Evolutionary conservation across 163 green algal genomes (phyloP).

Genomic region (Scenedesmus sp.): DNA sequence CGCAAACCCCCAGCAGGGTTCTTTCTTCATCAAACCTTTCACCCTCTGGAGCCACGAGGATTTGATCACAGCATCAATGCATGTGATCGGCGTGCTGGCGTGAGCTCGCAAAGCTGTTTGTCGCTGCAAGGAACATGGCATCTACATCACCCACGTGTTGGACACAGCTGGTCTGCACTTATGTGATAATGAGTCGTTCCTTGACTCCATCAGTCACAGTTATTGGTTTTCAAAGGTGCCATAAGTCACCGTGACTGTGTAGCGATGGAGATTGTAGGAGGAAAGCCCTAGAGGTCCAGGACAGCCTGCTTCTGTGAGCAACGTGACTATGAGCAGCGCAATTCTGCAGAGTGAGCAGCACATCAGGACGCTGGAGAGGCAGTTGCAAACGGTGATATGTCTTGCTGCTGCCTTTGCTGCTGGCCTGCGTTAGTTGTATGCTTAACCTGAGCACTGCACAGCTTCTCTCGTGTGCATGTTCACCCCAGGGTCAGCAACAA

Average conservation of each 20-base stretch:
- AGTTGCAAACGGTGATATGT: neutral
- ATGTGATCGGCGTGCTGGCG: neutral
- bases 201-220: too few relatives aligned
- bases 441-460: neutral
- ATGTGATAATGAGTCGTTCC: too few relatives aligned
- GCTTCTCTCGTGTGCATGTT: neutral
- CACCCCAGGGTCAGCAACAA: too few relatives aligned
- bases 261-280: neutral
- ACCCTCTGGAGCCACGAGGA: too few relatives aligned
- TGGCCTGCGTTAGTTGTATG: neutral
- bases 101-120: neutral
- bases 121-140: neutral
- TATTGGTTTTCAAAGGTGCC: too few relatives aligned
- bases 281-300: neutral
- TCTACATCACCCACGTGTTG: neutral
- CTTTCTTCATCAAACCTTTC: too few relatives aligned
- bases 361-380: neutral
- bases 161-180: neutral
- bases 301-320: neutral
- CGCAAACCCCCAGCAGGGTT: conserved; percentile 1
- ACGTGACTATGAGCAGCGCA: neutral
- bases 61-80: neutral
- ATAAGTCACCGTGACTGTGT: too few relatives aligned
- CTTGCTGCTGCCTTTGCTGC: neutral
- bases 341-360: too few relatives aligned